Conservation (phyloP, 306 rosid species). For the Cercis canadensis region DNA sequence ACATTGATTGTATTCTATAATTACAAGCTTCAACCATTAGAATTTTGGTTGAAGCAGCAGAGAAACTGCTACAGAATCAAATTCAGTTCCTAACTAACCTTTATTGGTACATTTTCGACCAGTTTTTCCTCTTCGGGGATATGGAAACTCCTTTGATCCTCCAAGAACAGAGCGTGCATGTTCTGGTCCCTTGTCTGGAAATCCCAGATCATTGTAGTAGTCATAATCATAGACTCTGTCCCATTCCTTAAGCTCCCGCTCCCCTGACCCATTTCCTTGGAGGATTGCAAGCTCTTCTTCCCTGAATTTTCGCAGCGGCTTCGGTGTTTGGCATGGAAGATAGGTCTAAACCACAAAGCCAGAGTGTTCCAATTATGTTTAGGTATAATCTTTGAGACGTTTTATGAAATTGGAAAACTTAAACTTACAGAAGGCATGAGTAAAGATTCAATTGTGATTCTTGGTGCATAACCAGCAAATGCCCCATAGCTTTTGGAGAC, state of each 20-base stretch:
- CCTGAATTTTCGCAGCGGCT: constrained; percentile 59
- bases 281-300: constrained; percentile 71
- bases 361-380: not conserved
- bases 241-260: constrained; percentile 73
- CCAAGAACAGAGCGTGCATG: constrained; percentile 80
- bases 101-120: constrained; percentile 67
- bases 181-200: constrained; percentile 60
- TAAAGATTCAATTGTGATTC: too few relatives aligned
- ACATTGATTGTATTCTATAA: not conserved
- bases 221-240: constrained; percentile 96
- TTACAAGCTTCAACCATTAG: not conserved
- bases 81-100: constrained; percentile 44
- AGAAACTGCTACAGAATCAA: not conserved
- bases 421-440: too few relatives aligned
- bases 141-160: constrained; percentile 67
- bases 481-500: too few relatives aligned
- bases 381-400: not conserved
- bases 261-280: constrained; percentile 64
- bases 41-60: too few relatives aligned
- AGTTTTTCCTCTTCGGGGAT: constrained; percentile 88
- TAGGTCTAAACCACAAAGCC: constrained; percentile 55
- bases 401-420: too few relatives aligned
- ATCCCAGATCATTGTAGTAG: constrained; percentile 83
- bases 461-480: too few relatives aligned
- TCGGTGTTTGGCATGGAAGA: constrained; percentile 79